Conservation (phyloP, 192 early-diverging fungal genomes). For the Gonapodya prolifera region DNA sequence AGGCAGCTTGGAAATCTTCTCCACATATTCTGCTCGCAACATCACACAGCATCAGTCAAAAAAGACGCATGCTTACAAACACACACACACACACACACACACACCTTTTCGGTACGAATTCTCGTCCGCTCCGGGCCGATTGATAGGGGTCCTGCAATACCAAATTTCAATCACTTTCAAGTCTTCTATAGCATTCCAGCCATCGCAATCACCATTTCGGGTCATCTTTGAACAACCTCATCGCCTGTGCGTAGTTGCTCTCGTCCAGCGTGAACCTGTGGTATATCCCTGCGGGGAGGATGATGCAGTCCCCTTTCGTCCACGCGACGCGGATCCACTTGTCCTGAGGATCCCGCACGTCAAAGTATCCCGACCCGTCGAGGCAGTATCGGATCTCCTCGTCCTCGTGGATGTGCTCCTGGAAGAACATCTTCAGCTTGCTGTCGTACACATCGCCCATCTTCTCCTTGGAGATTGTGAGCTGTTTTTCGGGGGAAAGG, state of each 20-base stretch:
- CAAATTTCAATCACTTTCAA: neutral
- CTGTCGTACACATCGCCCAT: conserved; percentile 74
- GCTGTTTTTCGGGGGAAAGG: conserved; percentile 23
- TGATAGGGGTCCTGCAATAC: neutral
- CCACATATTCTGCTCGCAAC: no score
- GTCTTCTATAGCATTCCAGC: neutral
- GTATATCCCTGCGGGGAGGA: conserved; percentile 55
- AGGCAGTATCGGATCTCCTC: conserved; percentile 92
- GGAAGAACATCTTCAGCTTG: conserved; percentile 86
- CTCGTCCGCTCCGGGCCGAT: neutral
- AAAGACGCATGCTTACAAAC: no score
- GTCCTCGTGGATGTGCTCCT: conserved; percentile 91
- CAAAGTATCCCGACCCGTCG: conserved; percentile 72
- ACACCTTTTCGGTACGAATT: neutral
- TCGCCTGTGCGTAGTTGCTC: conserved; percentile 73
- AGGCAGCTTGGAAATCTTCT: no score
- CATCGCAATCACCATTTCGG: conserved; percentile 44
- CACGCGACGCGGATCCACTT: conserved; percentile 80
- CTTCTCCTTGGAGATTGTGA: conserved; percentile 63
- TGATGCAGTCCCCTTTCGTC: conserved; percentile 62
- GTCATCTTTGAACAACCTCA: conserved; percentile 64
- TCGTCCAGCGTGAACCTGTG: conserved; percentile 90
- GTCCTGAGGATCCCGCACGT: conserved; percentile 32
- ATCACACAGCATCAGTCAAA: no score
- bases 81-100: no score